Evolutionary conservation across 2,329 filamentous ascomycete genomes (phyloP).

Genomic region (Sclerotinia sclerotiorum): DNA sequence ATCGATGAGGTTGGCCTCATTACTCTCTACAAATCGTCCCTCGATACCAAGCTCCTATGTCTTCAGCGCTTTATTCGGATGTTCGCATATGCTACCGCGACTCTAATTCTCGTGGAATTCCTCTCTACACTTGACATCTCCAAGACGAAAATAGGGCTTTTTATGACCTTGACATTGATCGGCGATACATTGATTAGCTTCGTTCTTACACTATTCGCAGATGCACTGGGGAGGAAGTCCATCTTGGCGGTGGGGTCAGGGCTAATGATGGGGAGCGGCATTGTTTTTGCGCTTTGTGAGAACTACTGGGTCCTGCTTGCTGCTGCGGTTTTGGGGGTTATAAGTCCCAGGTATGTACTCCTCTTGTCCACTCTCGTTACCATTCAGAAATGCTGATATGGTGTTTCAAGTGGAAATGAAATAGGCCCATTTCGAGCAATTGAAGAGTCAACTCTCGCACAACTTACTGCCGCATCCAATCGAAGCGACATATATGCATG

Average conservation of each 20-base stretch:
- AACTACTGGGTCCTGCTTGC: slow-evolving; percentile 59
- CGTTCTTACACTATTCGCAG: slow-evolving; percentile 57
- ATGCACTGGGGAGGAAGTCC: slow-evolving; percentile 54
- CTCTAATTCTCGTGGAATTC: slow-evolving; percentile 57
- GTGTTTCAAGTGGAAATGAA: slow-evolving; percentile 55
- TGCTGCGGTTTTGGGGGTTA: slow-evolving; percentile 60
- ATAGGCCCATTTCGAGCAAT: slow-evolving; percentile 63
- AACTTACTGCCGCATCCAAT: slow-evolving; percentile 49
- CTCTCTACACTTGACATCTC: slow-evolving; percentile 52
- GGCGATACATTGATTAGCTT: slow-evolving; percentile 62
- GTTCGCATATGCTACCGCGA: slow-evolving; percentile 61
- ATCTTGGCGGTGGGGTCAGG: slow-evolving; percentile 55
- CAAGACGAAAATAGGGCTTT: slow-evolving; percentile 56
- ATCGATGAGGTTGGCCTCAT: slow-evolving; percentile 48
- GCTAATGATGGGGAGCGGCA: slow-evolving; percentile 56
- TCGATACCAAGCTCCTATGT: slow-evolving; percentile 58
- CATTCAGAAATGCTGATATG: slow-evolving; percentile 19
- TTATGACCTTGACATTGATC: slow-evolving; percentile 63
- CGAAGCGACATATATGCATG: slow-evolving; percentile 61
- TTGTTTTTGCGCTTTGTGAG: slow-evolving; percentile 52
- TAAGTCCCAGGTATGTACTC: slow-evolving; percentile 51
- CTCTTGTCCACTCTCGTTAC: neutral
- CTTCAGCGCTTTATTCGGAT: slow-evolving; percentile 60
- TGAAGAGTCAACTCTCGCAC: slow-evolving; percentile 60
- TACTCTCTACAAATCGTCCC: slow-evolving; percentile 45